These are phyloP conservation scores for Acmispon strigosus DNA, from an alignment of 306 rosid species.

Conservation along the genomic window DNA sequence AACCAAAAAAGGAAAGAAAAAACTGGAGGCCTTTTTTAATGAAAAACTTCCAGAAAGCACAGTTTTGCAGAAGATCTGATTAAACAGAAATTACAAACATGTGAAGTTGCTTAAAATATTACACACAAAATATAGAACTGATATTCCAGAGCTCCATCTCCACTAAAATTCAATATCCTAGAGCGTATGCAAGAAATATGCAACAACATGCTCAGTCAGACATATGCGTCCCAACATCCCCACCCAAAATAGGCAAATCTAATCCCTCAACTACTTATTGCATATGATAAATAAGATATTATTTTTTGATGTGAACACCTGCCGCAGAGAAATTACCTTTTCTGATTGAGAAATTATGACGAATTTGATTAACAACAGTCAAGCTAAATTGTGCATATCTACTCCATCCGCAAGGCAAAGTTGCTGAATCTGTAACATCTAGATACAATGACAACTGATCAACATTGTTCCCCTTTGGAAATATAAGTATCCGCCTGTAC, in stretches of 20 bases:
- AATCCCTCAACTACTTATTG: not conserved
- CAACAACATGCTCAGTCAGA: not conserved
- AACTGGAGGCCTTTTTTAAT: not conserved
- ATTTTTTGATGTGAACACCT: not conserved
- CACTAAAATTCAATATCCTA: not conserved
- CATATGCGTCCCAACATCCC: not conserved
- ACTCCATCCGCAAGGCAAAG: conserved; percentile 71
- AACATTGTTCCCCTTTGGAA: conserved; percentile 75
- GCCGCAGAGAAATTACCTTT: conserved; percentile 42
- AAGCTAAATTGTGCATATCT: conserved; percentile 70
- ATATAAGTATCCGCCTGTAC: conserved; percentile 61
- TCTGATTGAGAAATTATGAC: conserved; percentile 50
- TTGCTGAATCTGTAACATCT: conserved; percentile 57
- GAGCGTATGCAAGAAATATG: not conserved
- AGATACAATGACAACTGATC: conserved; percentile 74
- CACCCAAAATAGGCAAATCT: not conserved
- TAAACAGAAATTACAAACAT: not conserved
- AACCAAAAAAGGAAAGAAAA: not conserved
- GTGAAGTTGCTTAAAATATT: not conserved
- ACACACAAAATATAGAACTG: not conserved
- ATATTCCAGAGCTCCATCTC: not conserved
- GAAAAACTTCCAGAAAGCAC: not conserved
- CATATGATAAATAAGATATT: not conserved
- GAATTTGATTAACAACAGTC: conserved; percentile 60
- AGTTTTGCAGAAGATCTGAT: not conserved